Conservation (phyloP, 164 flowering plant genomes). For the Brasenia schreberi region DNA sequence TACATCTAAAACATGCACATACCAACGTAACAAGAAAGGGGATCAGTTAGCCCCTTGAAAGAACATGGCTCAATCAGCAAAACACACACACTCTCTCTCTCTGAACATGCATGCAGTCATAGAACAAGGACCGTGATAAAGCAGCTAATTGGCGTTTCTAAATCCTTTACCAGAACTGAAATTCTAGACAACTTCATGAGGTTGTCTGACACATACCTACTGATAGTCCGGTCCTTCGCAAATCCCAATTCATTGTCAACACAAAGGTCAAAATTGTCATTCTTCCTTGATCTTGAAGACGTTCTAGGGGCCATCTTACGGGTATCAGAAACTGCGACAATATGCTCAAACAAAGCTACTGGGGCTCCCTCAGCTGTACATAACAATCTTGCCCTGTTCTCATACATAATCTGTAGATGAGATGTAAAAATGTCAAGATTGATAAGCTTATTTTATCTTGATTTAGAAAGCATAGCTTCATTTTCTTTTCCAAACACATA, state of each 20-base stretch:
- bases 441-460: too few relatives aligned
- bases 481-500: too few relatives aligned
- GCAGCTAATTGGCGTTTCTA: too few relatives aligned
- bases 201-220: constrained; percentile 42
- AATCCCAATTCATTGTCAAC: constrained; percentile 97
- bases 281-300: constrained; percentile 75
- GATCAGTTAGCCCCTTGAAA: background rate
- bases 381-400: constrained; percentile 62
- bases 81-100: too few relatives aligned
- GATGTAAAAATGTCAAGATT: too few relatives aligned
- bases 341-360: constrained; percentile 42
- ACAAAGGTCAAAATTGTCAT: constrained; percentile 66
- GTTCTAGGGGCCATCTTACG: constrained; percentile 73
- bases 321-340: constrained; percentile 80
- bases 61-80: too few relatives aligned
- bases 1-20: background rate
- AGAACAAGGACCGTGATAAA: too few relatives aligned
- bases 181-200: background rate
- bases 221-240: constrained; percentile 94
- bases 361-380: constrained; percentile 94
- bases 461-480: too few relatives aligned
- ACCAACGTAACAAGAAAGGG: background rate
- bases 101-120: too few relatives aligned
- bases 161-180: background rate
- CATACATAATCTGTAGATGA: constrained; percentile 73